These are phyloP conservation scores for Aristolochia contorta DNA, from an alignment of 164 flowering plant genomes.

Conservation along the genomic window DNA sequence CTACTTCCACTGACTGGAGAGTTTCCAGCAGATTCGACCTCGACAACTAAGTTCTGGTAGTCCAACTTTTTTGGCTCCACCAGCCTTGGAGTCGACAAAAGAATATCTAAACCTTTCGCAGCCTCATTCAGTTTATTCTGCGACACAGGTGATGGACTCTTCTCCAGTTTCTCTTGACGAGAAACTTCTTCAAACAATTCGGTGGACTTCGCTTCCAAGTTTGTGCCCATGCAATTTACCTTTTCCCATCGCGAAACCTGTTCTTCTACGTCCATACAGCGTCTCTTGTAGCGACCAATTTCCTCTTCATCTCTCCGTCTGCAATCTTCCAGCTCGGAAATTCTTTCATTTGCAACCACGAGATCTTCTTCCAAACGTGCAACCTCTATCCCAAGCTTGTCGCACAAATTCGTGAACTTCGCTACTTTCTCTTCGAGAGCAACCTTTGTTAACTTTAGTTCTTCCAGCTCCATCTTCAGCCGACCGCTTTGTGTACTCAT, in stretches of 20 bases:
- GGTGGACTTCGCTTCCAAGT: too few relatives aligned
- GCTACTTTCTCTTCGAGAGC: neutral
- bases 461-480: neutral
- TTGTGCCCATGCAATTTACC: neutral
- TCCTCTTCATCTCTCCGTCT: neutral
- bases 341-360: neutral
- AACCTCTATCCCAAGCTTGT: neutral
- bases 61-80: neutral
- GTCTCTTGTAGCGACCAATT: neutral
- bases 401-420: neutral
- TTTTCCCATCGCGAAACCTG: constrained; percentile 3
- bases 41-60: neutral
- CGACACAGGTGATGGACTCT: neutral
- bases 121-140: neutral
- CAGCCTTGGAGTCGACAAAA: neutral
- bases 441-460: neutral
- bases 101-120: too few relatives aligned
- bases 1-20: neutral
- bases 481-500: neutral
- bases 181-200: too few relatives aligned
- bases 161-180: neutral
- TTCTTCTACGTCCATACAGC: neutral
- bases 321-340: neutral
- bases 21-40: neutral
- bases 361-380: constrained; percentile 1